These are phyloP conservation scores for Cercospora zeina DNA, from an alignment of 2,329 filamentous ascomycete genomes.

Conservation along the genomic window DNA sequence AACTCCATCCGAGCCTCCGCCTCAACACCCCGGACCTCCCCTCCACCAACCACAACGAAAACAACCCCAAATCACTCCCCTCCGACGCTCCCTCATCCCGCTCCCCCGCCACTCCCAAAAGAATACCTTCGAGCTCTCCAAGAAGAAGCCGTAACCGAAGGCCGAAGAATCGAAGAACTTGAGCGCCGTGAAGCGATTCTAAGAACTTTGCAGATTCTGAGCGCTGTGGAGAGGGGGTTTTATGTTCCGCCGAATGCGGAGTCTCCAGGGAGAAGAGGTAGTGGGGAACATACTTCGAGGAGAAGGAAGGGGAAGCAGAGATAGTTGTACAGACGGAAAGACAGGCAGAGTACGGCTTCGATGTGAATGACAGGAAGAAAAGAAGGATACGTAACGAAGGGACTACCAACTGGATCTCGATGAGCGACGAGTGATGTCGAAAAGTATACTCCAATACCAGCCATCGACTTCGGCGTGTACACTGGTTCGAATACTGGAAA, in stretches of 20 bases:
- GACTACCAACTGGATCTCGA: not conserved
- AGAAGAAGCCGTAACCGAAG: not conserved
- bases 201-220: constrained; percentile 28
- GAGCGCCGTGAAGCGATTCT: constrained; percentile 31
- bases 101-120: constrained; percentile 12
- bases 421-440: too few relatives aligned
- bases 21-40: constrained; percentile 12
- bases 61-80: not conserved
- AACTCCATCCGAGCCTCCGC: constrained; percentile 12
- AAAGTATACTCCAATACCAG: too few relatives aligned
- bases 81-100: not conserved
- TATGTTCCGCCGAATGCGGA: constrained; percentile 9
- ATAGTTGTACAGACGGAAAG: not conserved
- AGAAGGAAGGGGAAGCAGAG: not conserved
- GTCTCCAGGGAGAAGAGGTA: not conserved
- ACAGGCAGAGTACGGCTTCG: too few relatives aligned
- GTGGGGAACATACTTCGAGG: not conserved
- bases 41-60: constrained; percentile 1
- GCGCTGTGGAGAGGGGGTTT: constrained; percentile 21
- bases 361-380: too few relatives aligned
- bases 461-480: too few relatives aligned
- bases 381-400: too few relatives aligned
- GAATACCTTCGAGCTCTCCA: constrained; percentile 7
- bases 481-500: too few relatives aligned
- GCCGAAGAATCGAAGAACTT: not conserved